A percentile compares a stretch with the other conserved stretches of the same genome.
Evolutionary conservation across 257 asterid genomes (phyloP).

Genomic region (Nicotiana sylvestris): DNA sequence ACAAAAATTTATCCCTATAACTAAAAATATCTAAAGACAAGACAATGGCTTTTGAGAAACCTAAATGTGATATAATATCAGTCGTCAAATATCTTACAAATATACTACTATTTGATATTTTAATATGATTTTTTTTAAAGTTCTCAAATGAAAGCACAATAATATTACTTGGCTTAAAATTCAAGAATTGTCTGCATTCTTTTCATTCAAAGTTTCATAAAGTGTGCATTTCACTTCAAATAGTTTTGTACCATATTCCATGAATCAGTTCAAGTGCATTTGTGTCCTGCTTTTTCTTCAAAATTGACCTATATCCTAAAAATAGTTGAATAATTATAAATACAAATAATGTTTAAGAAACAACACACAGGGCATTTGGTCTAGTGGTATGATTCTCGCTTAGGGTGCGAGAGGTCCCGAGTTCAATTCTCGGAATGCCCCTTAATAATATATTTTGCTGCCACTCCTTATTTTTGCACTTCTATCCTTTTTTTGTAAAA

Average conservation of each 20-base stretch:
- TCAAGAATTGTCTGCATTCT: background rate
- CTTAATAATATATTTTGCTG: background rate
- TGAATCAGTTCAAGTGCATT: background rate
- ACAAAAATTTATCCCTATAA: no score
- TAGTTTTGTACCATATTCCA: background rate
- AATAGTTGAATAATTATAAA: no score
- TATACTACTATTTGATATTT: background rate
- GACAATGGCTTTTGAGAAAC: background rate
- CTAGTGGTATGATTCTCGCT: conserved; percentile 84
- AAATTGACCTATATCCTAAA: background rate
- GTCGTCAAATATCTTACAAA: background rate
- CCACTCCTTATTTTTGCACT: background rate
- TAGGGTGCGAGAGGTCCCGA: conserved; percentile 94
- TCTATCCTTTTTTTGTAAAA: background rate
- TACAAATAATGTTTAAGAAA: no score
- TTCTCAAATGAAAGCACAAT: background rate
- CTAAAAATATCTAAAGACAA: background rate
- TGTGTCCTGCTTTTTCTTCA: background rate
- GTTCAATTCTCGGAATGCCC: conserved; percentile 92
- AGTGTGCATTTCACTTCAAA: background rate
- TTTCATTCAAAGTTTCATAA: background rate
- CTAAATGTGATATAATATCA: background rate
- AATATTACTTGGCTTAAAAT: background rate
- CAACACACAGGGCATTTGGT: conserved; percentile 50
- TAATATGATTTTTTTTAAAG: background rate